Conservation (phyloP, 345 rosid species). For the Aquilaria sinensis region DNA sequence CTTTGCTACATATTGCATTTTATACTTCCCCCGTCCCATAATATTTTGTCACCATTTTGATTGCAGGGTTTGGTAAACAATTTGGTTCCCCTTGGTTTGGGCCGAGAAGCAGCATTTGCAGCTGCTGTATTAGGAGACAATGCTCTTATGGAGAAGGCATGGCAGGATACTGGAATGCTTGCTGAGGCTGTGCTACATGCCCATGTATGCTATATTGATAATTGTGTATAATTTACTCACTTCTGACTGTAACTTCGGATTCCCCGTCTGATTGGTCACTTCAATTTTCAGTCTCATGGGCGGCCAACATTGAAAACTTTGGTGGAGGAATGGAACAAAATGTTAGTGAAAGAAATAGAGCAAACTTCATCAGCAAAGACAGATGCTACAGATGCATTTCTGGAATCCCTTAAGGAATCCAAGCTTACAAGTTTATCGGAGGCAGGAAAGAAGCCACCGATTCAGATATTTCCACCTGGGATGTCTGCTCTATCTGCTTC, state of each 20-base stretch:
- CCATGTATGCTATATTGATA: constrained; percentile 49
- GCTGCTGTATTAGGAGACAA: constrained; percentile 95
- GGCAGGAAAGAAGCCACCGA: constrained; percentile 72
- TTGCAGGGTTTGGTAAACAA: constrained; percentile 82
- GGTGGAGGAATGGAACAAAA: constrained; percentile 88
- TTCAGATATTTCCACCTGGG: constrained; percentile 93
- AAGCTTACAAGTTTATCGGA: constrained; percentile 87
- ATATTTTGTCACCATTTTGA: neutral
- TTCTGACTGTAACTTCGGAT: constrained; percentile 3
- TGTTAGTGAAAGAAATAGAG: constrained; percentile 81
- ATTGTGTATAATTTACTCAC: neutral
- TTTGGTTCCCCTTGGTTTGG: constrained; percentile 83
- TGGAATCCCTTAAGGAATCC: constrained; percentile 86
- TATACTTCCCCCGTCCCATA: neutral
- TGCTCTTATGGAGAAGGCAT: constrained; percentile 95
- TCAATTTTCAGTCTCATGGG: constrained; percentile 77
- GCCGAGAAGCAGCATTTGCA: constrained; percentile 94
- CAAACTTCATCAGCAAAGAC: constrained; percentile 64
- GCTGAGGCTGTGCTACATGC: constrained; percentile 99
- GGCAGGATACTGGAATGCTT: constrained; percentile 99
- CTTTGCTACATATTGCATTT: no score
- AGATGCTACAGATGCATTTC: constrained; percentile 89
- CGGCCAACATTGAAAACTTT: constrained; percentile 83
- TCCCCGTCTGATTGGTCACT: constrained; percentile 10
- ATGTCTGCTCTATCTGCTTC: constrained; percentile 82